A percentile compares a stretch with the other conserved stretches of the same genome.
phyloP scores from a whole-genome alignment of 1,284 basidiomycete genomes.

The Ustilago curta region DNA sequence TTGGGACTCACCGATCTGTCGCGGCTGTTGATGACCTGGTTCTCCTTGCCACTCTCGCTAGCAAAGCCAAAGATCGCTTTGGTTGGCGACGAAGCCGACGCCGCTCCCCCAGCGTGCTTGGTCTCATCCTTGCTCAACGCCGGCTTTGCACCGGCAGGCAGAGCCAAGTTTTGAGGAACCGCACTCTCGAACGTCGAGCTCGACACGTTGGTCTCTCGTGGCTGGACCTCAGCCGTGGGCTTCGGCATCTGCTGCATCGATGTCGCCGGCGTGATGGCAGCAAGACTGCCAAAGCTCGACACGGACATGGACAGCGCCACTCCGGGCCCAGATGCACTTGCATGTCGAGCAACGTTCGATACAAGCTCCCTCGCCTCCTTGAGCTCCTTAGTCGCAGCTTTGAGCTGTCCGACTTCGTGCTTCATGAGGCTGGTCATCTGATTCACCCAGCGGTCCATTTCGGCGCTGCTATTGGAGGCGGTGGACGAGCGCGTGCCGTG shows the following conservation, averaged over 20 bases:
- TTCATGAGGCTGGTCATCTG: constrained; percentile 67
- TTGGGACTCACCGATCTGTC: constrained; percentile 46
- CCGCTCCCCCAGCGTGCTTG: constrained; percentile 6
- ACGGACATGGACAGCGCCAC: constrained; percentile 23
- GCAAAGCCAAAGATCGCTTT: constrained; percentile 46
- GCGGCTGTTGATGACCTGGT: constrained; percentile 5
- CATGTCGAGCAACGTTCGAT: constrained; percentile 33
- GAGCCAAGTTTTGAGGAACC: constrained; percentile 26
- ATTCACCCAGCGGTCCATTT: constrained; percentile 65
- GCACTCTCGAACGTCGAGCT: constrained; percentile 49
- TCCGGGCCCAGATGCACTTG: background rate
- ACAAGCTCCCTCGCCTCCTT: constrained; percentile 56
- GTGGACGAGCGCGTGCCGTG: constrained; percentile 8
- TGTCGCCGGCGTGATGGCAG: constrained; percentile 25
- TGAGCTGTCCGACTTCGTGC: constrained; percentile 66
- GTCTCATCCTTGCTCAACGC: constrained; percentile 39
- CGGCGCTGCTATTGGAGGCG: constrained; percentile 30
- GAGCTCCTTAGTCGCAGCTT: constrained; percentile 58
- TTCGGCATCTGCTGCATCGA: constrained; percentile 18
- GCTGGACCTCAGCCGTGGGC: constrained; percentile 1
- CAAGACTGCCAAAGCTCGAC: constrained; percentile 29
- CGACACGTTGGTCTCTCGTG: constrained; percentile 40
- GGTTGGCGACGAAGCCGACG: constrained; percentile 20
- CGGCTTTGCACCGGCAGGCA: constrained; percentile 32
- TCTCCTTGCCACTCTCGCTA: constrained; percentile 22